Conservation (phyloP, 768 basidiomycete genomes). For the Mrakia gelida region DNA sequence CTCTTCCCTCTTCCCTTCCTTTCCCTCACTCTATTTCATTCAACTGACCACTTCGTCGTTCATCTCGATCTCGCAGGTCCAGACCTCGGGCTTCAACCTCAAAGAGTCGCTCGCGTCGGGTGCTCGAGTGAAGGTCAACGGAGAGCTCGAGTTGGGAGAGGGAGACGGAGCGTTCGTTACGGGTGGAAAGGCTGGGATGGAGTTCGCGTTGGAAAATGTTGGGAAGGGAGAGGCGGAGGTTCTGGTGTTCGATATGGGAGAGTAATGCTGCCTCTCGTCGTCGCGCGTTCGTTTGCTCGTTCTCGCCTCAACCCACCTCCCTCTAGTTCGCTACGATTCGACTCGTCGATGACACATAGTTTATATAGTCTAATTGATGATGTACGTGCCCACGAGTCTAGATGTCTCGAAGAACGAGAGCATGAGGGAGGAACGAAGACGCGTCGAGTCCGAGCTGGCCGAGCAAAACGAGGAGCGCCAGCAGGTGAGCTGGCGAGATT, state of each 20-base stretch:
- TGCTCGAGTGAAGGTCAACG: slow-evolving; percentile 55
- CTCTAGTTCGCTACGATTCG: too few species aligned
- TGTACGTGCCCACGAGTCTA: too few species aligned
- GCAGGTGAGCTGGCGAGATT: too few species aligned
- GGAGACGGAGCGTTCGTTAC: slow-evolving; percentile 83
- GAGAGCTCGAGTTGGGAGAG: slow-evolving; percentile 61
- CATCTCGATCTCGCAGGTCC: slow-evolving; percentile 46
- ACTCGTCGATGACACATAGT: too few species aligned
- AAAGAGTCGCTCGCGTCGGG: slow-evolving; percentile 48
- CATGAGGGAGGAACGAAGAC: too few species aligned
- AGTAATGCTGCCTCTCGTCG: neutral
- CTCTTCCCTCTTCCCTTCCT: neutral
- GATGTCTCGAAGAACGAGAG: too few species aligned
- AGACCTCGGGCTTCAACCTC: slow-evolving; percentile 74
- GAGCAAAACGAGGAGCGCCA: too few species aligned
- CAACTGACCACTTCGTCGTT: neutral
- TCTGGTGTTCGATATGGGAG: slow-evolving; percentile 25
- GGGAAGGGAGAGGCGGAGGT: slow-evolving; percentile 68
- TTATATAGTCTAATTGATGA: too few species aligned
- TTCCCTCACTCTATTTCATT: neutral
- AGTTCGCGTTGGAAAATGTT: slow-evolving; percentile 52
- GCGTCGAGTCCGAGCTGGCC: too few species aligned
- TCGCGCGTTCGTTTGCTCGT: too few species aligned
- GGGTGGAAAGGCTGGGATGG: slow-evolving; percentile 48
- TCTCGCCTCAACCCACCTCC: too few species aligned